phyloP scores from a whole-genome alignment of 208 protist species.

The Leishmania guyanensis region DNA sequence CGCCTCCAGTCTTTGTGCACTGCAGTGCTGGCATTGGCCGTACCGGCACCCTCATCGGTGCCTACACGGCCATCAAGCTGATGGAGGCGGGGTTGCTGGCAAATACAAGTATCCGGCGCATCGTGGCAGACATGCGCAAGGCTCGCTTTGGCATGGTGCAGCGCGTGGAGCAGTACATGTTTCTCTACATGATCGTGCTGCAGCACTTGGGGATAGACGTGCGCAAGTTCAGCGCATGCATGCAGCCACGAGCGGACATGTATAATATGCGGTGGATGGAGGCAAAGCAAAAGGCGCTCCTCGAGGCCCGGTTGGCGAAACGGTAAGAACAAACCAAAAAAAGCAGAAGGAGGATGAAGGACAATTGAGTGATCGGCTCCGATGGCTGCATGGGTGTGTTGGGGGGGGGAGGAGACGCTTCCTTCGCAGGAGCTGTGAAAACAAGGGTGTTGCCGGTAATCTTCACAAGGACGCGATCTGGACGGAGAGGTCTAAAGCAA shows the following conservation, averaged over 20 bases:
- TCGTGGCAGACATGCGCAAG: conserved; percentile 62
- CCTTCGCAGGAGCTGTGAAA: background rate
- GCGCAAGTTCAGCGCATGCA: conserved; percentile 21
- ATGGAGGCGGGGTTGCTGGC: conserved; percentile 35
- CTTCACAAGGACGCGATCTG: background rate
- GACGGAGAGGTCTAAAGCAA: background rate
- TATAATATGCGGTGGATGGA: conserved; percentile 35
- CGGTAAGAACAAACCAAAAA: background rate
- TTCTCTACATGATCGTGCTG: conserved; percentile 75
- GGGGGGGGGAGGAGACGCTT: background rate
- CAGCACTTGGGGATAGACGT: conserved; percentile 36
- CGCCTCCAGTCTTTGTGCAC: conserved; percentile 69
- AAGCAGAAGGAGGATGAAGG: background rate
- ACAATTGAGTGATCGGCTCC: background rate
- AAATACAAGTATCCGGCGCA: conserved; percentile 37
- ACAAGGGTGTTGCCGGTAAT: background rate
- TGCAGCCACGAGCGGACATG: conserved; percentile 33
- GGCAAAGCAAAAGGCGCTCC: conserved; percentile 19
- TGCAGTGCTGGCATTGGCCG: conserved; percentile 89
- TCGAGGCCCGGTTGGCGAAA: conserved; percentile 2
- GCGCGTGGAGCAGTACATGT: conserved; percentile 85
- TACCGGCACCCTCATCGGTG: conserved; percentile 82
- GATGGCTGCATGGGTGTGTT: background rate
- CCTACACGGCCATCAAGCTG: conserved; percentile 57
- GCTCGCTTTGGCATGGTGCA: conserved; percentile 84